Conservation (phyloP, 2,329 filamentous ascomycete species). For the Camptophora hylomeconis region DNA sequence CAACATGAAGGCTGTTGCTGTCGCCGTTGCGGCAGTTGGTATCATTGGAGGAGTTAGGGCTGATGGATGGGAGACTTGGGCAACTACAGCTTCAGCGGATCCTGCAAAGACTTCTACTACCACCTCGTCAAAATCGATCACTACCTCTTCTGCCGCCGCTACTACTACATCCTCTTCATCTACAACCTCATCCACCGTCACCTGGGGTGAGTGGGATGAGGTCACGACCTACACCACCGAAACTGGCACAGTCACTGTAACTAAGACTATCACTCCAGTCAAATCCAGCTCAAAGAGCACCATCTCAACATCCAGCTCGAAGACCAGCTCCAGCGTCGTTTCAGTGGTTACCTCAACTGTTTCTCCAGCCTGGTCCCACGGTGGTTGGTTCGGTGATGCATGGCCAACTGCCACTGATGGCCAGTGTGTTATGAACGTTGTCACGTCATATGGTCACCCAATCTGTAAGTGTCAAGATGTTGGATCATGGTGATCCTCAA, state of each 20-base stretch:
- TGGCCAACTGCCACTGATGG: constrained; percentile 2
- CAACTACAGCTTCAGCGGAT: neutral
- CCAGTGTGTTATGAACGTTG: constrained; percentile 10
- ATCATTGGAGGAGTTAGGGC: constrained; percentile 40
- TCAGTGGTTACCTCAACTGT: constrained; percentile 8
- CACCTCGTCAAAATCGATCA: constrained; percentile 60
- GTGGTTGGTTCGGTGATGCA: constrained; percentile 4
- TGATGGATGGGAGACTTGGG: constrained; percentile 42
- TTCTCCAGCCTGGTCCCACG: constrained; percentile 4
- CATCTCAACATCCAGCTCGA: neutral
- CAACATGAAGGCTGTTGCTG: constrained; percentile 62
- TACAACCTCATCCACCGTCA: constrained; percentile 8
- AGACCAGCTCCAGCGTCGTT: neutral
- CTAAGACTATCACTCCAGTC: constrained; percentile 1
- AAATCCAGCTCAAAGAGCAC: no score
- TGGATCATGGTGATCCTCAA: no score
- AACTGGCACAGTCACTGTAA: constrained; percentile 3
- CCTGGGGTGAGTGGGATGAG: constrained; percentile 15
- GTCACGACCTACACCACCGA: constrained; percentile 3
- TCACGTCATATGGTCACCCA: constrained; percentile 14
- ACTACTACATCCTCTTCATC: constrained; percentile 14
- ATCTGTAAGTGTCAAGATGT: constrained; percentile 15
- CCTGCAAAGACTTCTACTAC: constrained; percentile 39
- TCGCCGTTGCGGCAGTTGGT: constrained; percentile 48
- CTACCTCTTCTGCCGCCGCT: constrained; percentile 3